These are phyloP conservation scores for Musa balbisiana DNA, from an alignment of 202 grass and related monocot genomes.

Conservation along the genomic window DNA sequence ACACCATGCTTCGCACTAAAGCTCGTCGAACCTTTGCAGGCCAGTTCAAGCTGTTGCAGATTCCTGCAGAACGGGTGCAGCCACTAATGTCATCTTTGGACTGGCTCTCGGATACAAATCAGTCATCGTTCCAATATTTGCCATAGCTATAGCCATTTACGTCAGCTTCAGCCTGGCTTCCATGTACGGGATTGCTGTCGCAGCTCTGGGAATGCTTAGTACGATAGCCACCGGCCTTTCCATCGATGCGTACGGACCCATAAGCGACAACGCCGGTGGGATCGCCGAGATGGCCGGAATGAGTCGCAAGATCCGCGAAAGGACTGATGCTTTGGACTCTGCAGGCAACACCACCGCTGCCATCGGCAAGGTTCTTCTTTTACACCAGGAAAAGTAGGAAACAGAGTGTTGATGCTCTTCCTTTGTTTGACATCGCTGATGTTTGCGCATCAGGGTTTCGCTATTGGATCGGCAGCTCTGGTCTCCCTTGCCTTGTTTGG, in stretches of 20 bases:
- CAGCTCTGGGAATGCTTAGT: slow-evolving; percentile 84
- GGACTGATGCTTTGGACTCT: slow-evolving; percentile 72
- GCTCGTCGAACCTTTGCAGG: neutral
- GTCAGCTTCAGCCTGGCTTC: slow-evolving; percentile 25
- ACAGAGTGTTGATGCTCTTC: neutral
- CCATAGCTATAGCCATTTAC: slow-evolving; percentile 38
- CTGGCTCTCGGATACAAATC: slow-evolving; percentile 85
- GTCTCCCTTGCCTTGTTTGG: slow-evolving; percentile 73
- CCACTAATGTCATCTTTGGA: slow-evolving; percentile 87
- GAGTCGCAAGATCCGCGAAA: slow-evolving; percentile 31
- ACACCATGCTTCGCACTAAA: neutral
- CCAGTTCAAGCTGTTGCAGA: slow-evolving; percentile 65
- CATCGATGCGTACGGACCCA: slow-evolving; percentile 83
- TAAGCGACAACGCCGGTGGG: slow-evolving; percentile 91
- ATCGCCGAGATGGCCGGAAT: slow-evolving; percentile 90
- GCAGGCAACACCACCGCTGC: slow-evolving; percentile 88
- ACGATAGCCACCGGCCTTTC: slow-evolving; percentile 68
- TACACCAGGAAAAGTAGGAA: neutral
- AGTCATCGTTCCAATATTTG: slow-evolving; percentile 63
- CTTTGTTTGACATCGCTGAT: neutral
- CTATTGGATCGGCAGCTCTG: slow-evolving; percentile 71
- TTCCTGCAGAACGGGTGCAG: slow-evolving; percentile 77
- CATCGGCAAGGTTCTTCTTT: slow-evolving; percentile 53
- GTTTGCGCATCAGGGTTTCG: slow-evolving; percentile 36
- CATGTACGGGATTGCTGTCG: slow-evolving; percentile 22